A percentile compares a stretch with the other conserved stretches of the same genome.
Conservation (phyloP, 495 filamentous ascomycete genomes). For the Trichocladium uniseriatum region DNA sequence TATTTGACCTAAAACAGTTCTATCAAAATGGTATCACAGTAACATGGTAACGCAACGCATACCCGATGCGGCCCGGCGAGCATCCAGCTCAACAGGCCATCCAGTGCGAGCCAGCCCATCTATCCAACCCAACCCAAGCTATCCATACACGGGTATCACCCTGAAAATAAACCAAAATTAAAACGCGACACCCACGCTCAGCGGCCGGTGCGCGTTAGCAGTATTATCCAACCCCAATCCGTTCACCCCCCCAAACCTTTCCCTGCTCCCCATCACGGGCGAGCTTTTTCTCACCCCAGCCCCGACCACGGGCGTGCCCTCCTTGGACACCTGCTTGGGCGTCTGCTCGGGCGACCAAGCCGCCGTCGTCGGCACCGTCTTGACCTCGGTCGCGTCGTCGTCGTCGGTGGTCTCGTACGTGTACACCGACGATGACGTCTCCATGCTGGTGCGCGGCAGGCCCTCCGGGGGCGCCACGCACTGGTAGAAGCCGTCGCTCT, state of each 20-base stretch:
- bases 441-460: constrained; percentile 26
- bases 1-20: too few species aligned
- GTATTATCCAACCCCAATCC: not conserved
- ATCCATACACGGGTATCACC: constrained; percentile 1
- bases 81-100: constrained; percentile 5
- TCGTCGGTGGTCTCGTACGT: constrained; percentile 25
- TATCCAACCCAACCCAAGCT: not conserved
- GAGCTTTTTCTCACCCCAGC: constrained; percentile 24
- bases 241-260: not conserved
- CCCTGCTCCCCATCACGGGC: not conserved
- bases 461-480: constrained; percentile 31
- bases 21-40: too few species aligned
- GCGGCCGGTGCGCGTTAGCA: constrained; percentile 20
- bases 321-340: constrained; percentile 18
- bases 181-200: constrained; percentile 40
- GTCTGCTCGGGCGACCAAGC: constrained; percentile 19
- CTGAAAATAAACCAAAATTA: constrained; percentile 15
- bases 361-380: constrained; percentile 25
- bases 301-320: constrained; percentile 21
- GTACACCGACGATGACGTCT: constrained; percentile 33
- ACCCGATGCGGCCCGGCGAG: not conserved
- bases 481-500: constrained; percentile 46
- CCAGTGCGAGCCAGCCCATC: not conserved
- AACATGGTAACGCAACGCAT: too few species aligned
- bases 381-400: constrained; percentile 6